Percentiles rank a stretch among this genome's conserved stretches.
Evolutionary conservation across 164 flowering plant genomes (phyloP).

Genomic region (Taxillus chinensis): DNA sequence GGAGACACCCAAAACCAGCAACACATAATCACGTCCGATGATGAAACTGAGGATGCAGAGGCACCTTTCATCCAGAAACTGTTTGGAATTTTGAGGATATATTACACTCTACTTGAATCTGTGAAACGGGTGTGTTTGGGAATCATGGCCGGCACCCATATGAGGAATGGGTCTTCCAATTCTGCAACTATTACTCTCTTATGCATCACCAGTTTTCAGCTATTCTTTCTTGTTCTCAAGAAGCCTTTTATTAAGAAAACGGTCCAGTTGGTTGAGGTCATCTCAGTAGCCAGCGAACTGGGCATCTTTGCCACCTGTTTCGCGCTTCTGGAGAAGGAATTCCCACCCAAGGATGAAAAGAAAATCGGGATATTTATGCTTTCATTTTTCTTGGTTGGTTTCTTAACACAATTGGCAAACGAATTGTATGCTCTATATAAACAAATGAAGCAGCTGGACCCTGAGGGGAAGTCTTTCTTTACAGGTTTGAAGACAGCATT

Average conservation of each 20-base stretch:
- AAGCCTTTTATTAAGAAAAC: slow-evolving; percentile 91
- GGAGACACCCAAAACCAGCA: slow-evolving; percentile 31
- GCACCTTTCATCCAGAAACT: slow-evolving; percentile 84
- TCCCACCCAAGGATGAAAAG: slow-evolving; percentile 28
- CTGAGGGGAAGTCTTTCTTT: slow-evolving; percentile 29
- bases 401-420: slow-evolving; percentile 37
- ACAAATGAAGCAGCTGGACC: slow-evolving; percentile 39
- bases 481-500: slow-evolving; percentile 44
- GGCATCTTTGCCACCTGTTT: slow-evolving; percentile 48
- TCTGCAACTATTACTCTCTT: slow-evolving; percentile 39
- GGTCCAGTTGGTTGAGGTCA: slow-evolving; percentile 81
- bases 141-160: slow-evolving; percentile 49
- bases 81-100: slow-evolving; percentile 85
- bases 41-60: slow-evolving; percentile 97
- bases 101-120: slow-evolving; percentile 65
- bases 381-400: slow-evolving; percentile 46
- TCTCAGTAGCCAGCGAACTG: slow-evolving; percentile 52
- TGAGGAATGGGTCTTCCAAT: slow-evolving; percentile 30
- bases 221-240: slow-evolving; percentile 80
- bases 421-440: slow-evolving; percentile 60
- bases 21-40: slow-evolving; percentile 79
- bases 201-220: slow-evolving; percentile 71
- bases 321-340: slow-evolving; percentile 32
- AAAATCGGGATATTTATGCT: slow-evolving; percentile 59
- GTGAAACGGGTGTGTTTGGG: slow-evolving; percentile 58